Evolutionary conservation across 1,284 basidiomycete species (phyloP), one percentile per base, ranked within the genome.

Genomic region (Cryptococcus deneoformans): DNA sequence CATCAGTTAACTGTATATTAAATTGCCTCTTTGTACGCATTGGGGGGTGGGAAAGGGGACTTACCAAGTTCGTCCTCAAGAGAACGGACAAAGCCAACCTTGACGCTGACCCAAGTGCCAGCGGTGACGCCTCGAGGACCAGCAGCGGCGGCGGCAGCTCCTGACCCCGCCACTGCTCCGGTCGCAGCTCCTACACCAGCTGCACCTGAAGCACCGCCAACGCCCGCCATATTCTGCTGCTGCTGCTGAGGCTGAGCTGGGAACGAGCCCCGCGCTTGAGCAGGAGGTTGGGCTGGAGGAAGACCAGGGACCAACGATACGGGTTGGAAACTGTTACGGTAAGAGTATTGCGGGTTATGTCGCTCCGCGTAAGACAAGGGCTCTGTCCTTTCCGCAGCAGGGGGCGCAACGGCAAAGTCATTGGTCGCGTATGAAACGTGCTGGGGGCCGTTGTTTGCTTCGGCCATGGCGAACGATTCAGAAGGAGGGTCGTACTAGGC

Each of bases 61-160:
- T 62, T 43, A 74, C 75, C 72, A 8, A 78, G 68, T 61, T 78
- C 77, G 52, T 78, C 77, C 51, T 78, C 77, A 37, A 78, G 58
- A 24, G 65, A 69, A 45, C 75, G 63, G 20, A 77, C 71, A 53
- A 78, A 78, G 34, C 72, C 75, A 53, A 75, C 71, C 59, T 71
- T 73, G 54, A 77, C 77, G 14, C 67, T 58, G 35, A 70, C 72
- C 75, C 72, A 73, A 59, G 63, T 65, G 16, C 68, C 70, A 53
- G 74, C 71, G 46, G 62, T 62, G n/a, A 77, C 62, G 9, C 62
- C 68, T 12, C 12, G 43, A 10, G 42, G 40, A 6, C 46, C 37
- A 12, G 35, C 50, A n/a, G 11, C 34, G 40, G 40, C 24, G 6
- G 53, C 42, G 9, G 45, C 63, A 6, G 46, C 57, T 12, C 39